Conservation (phyloP, 2,329 filamentous ascomycete genomes). For the Aspergillus novofumigatus region DNA sequence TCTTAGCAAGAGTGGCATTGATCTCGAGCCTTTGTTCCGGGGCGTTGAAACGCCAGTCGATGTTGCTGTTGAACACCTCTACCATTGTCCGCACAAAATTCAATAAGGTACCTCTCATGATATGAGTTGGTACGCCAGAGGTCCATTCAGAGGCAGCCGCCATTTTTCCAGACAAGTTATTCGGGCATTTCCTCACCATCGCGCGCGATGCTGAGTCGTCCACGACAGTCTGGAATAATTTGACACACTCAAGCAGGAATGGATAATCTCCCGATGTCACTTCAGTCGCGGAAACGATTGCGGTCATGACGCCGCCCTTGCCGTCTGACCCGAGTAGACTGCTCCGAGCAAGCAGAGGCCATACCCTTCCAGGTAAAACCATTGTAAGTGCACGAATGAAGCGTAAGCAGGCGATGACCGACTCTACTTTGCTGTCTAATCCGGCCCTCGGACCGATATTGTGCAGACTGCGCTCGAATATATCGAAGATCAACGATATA, state of each 20-base stretch:
- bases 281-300: constrained; percentile 78
- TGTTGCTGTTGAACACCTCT: constrained; percentile 80
- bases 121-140: constrained; percentile 72
- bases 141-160: constrained; percentile 46
- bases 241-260: constrained; percentile 69
- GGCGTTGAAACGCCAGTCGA: constrained; percentile 76
- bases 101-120: constrained; percentile 66
- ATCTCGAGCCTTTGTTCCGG: constrained; percentile 66
- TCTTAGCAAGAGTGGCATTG: constrained; percentile 61
- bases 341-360: constrained; percentile 83
- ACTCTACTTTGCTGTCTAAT: constrained; percentile 58
- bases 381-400: constrained; percentile 72
- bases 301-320: constrained; percentile 69
- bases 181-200: constrained; percentile 41
- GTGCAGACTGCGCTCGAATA: constrained; percentile 66
- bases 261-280: constrained; percentile 71
- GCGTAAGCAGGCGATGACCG: constrained; percentile 71
- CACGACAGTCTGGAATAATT: constrained; percentile 69
- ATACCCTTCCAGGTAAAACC: constrained; percentile 75
- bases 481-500: constrained; percentile 74
- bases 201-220: constrained; percentile 64
- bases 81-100: constrained; percentile 71
- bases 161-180: constrained; percentile 28
- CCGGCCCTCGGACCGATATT: constrained; percentile 55
- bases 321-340: constrained; percentile 73